phyloP scores from a whole-genome alignment of 768 basidiomycete species.

The Cystofilobasidium ferigula region DNA sequence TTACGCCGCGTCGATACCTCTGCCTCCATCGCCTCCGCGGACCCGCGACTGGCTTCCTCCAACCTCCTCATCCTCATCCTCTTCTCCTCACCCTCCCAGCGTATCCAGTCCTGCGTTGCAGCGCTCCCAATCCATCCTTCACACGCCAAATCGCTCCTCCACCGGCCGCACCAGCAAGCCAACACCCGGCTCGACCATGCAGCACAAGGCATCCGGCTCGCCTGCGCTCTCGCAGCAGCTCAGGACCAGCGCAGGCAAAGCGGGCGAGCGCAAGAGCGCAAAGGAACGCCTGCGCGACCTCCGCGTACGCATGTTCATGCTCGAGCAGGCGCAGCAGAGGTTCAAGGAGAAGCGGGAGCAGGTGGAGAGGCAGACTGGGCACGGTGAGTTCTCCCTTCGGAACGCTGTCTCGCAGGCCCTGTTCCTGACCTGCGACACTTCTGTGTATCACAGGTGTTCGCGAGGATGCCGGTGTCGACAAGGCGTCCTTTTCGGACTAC shows the following conservation, averaged over 20 bases:
- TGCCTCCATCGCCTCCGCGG: background rate
- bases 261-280: background rate
- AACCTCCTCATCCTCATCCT: background rate
- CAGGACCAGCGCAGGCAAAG: background rate
- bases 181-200: background rate
- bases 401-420: background rate
- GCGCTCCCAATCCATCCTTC: background rate
- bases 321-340: background rate
- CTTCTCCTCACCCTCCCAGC: background rate
- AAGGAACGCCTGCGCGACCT: background rate
- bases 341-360: background rate
- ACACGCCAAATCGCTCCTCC: background rate
- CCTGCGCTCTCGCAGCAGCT: too few species aligned
- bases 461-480: background rate
- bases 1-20: background rate
- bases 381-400: background rate
- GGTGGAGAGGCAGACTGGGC: background rate
- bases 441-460: background rate
- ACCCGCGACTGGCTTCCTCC: slow-evolving; percentile 8
- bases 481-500: background rate
- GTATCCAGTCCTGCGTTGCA: background rate
- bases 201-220: background rate
- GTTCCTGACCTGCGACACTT: background rate
- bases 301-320: background rate
- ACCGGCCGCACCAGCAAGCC: background rate